Evolutionary conservation across 495 filamentous ascomycete species (phyloP).

Genomic region (Podospora conica): DNA sequence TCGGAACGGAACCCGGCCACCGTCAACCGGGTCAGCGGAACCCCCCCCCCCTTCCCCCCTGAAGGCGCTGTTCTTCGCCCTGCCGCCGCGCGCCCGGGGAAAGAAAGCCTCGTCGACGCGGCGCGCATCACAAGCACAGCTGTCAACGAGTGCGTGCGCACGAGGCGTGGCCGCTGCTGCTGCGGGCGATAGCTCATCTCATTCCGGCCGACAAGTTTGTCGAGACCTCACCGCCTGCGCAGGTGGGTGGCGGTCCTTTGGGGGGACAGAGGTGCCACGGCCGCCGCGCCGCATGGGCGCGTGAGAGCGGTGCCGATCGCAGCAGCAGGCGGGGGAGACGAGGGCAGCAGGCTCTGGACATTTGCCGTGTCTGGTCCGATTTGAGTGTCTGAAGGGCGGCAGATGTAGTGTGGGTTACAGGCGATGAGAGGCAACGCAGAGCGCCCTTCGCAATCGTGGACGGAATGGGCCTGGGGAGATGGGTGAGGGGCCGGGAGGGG

Average conservation of each 20-base stretch:
- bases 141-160: too few relatives aligned
- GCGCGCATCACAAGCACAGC: too few relatives aligned
- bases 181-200: background rate
- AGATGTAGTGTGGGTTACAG: background rate
- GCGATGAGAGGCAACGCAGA: background rate
- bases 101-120: background rate
- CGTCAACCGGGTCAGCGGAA: background rate
- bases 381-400: background rate
- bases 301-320: background rate
- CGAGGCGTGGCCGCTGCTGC: background rate
- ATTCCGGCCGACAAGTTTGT: background rate
- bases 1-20: background rate
- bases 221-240: background rate
- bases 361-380: background rate
- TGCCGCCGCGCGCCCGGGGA: background rate
- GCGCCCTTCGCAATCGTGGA: background rate
- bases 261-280: background rate
- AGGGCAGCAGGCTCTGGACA: background rate
- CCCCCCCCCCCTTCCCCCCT: too few relatives aligned
- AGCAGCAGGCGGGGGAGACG: background rate
- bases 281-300: background rate
- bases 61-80: background rate
- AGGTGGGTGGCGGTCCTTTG: background rate
- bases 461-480: too few relatives aligned
- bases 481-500: background rate